Conservation (phyloP, 2,329 filamentous ascomycete species). For the Fusarium sp. region DNA sequence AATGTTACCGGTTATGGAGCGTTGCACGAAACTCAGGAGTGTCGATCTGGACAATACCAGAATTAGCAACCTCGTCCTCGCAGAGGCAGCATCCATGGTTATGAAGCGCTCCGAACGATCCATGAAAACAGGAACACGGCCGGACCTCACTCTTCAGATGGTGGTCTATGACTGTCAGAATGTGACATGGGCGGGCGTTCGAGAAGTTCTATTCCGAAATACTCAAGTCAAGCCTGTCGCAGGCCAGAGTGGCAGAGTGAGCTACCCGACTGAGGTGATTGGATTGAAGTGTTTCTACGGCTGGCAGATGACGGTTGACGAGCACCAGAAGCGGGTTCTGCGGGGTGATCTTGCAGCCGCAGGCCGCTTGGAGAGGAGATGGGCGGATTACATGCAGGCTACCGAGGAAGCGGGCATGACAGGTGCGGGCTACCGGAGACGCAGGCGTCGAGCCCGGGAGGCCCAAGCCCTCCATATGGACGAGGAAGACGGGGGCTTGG, state of each 20-base stretch:
- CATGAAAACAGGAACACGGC: constrained; percentile 54
- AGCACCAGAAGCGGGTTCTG: constrained; percentile 89
- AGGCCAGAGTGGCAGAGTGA: constrained; percentile 54
- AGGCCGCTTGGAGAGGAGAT: constrained; percentile 85
- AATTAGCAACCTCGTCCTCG: constrained; percentile 85
- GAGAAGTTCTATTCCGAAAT: constrained; percentile 88
- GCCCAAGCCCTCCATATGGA: constrained; percentile 83
- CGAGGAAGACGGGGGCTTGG: constrained; percentile 77
- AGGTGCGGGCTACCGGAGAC: constrained; percentile 74
- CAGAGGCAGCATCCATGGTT: constrained; percentile 86
- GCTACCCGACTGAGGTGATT: constrained; percentile 83
- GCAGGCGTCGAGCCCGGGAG: constrained; percentile 82
- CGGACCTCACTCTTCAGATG: constrained; percentile 75
- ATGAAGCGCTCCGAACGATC: constrained; percentile 68
- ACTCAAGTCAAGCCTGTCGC: constrained; percentile 73
- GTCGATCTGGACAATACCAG: constrained; percentile 95
- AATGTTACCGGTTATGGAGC: constrained; percentile 84
- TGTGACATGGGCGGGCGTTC: constrained; percentile 91
- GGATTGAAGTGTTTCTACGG: constrained; percentile 93
- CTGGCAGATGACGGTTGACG: constrained; percentile 94
- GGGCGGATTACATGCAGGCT: constrained; percentile 94
- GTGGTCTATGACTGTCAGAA: constrained; percentile 93
- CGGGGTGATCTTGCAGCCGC: constrained; percentile 81
- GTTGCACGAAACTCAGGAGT: constrained; percentile 75
- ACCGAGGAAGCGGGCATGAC: constrained; percentile 83